These are phyloP conservation scores for Fusarium newnesense DNA, from an alignment of 2,329 filamentous ascomycete species.

Conservation along the genomic window DNA sequence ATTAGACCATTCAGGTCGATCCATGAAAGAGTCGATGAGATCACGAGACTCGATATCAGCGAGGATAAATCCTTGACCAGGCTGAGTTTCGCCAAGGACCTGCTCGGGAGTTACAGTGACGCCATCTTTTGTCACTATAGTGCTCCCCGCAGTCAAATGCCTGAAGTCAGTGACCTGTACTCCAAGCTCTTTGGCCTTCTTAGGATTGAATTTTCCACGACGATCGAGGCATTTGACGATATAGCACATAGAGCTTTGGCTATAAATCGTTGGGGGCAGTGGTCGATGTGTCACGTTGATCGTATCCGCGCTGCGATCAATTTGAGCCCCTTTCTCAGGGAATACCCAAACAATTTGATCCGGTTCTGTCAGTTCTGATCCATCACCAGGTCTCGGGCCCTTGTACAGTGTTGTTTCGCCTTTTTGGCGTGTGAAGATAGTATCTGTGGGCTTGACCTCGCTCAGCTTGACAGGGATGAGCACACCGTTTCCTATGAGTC, in stretches of 20 bases:
- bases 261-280: constrained; percentile 76
- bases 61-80: constrained; percentile 80
- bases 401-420: constrained; percentile 75
- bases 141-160: constrained; percentile 70
- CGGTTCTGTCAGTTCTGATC: constrained; percentile 23
- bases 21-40: constrained; percentile 76
- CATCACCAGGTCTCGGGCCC: constrained; percentile 61
- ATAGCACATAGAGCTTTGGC: constrained; percentile 81
- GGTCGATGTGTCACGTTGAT: constrained; percentile 38
- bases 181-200: constrained; percentile 71
- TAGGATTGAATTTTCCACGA: constrained; percentile 81
- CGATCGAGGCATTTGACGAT: constrained; percentile 80
- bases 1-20: constrained; percentile 77
- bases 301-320: constrained; percentile 13
- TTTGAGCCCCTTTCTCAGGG: constrained; percentile 24
- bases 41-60: constrained; percentile 78
- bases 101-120: constrained; percentile 82
- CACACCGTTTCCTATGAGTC: constrained; percentile 36
- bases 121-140: constrained; percentile 72
- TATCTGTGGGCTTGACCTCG: constrained; percentile 45
- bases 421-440: constrained; percentile 69
- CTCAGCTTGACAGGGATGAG: constrained; percentile 43
- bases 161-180: constrained; percentile 69
- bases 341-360: constrained; percentile 46
- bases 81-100: constrained; percentile 76